These are phyloP conservation scores for Exophiala calicioides DNA, from an alignment of 2,329 filamentous ascomycete genomes.

Conservation along the genomic window DNA sequence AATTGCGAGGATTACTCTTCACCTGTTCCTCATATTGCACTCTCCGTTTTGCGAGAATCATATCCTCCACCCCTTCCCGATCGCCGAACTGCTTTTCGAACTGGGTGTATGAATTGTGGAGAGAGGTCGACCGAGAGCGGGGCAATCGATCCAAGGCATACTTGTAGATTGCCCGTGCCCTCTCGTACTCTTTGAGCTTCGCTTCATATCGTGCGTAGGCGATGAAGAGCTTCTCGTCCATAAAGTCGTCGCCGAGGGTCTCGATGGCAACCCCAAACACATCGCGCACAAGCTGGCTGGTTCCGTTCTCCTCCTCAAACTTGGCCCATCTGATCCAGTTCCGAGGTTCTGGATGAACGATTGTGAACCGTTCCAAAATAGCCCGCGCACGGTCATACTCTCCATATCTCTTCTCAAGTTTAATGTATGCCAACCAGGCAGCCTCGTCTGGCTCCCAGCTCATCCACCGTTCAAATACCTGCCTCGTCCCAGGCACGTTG, in stretches of 20 bases:
- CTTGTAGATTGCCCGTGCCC: slow-evolving; percentile 92
- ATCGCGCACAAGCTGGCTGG: slow-evolving; percentile 85
- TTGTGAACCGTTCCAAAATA: slow-evolving; percentile 86
- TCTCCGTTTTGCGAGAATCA: slow-evolving; percentile 89
- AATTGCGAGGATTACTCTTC: slow-evolving; percentile 92
- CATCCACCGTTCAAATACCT: slow-evolving; percentile 98
- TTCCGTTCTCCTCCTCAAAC: slow-evolving; percentile 95
- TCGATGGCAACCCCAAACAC: slow-evolving; percentile 89
- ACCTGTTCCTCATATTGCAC: slow-evolving; percentile 93
- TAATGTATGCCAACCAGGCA: slow-evolving; percentile 95
- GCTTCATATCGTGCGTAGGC: slow-evolving; percentile 94
- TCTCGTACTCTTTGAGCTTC: slow-evolving; percentile 92
- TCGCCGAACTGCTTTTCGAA: slow-evolving; percentile 99
- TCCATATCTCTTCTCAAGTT: slow-evolving; percentile 90
- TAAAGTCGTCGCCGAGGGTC: slow-evolving; percentile 87
- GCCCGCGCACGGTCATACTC: slow-evolving; percentile 88
- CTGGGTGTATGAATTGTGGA: slow-evolving; percentile 93
- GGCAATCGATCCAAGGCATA: slow-evolving; percentile 91
- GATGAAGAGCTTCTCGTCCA: slow-evolving; percentile 94
- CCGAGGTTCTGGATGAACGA: slow-evolving; percentile 88
- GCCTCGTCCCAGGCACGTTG: slow-evolving; percentile 85
- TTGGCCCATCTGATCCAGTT: slow-evolving; percentile 99
- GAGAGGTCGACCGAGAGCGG: slow-evolving; percentile 75
- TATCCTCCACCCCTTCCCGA: slow-evolving; percentile 87
- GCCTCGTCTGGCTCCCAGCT: slow-evolving; percentile 96